Percentiles rank a stretch among this genome's conserved stretches.
Conservation (phyloP, 192 early-diverging fungal genomes). For the Podila epigama region DNA sequence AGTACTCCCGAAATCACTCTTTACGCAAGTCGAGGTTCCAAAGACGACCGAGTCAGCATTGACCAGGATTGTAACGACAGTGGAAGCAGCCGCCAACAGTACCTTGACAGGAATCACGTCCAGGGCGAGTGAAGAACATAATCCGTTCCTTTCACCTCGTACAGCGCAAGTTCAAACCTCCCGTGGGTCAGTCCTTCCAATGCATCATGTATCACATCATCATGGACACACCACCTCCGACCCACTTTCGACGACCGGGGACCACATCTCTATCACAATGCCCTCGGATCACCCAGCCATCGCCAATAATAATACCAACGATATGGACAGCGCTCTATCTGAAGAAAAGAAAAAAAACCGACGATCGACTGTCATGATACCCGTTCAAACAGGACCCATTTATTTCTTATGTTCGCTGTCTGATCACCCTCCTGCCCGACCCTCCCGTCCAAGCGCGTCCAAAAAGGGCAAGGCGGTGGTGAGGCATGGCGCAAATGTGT, state of each 20-base stretch:
- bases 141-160: neutral
- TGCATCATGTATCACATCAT: conserved; percentile 10
- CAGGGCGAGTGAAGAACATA: conserved; percentile 17
- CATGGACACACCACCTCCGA: conserved; percentile 13
- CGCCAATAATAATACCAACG: conserved; percentile 18
- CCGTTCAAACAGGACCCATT: conserved; percentile 54
- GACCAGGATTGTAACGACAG: conserved; percentile 24
- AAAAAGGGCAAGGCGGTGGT: conserved; percentile 37
- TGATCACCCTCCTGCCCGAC: conserved; percentile 47
- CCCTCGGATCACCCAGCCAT: neutral
- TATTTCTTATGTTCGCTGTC: conserved; percentile 63
- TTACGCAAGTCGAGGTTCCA: conserved; percentile 20
- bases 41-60: conserved; percentile 26
- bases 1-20: conserved; percentile 36
- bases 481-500: no score
- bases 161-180: conserved; percentile 19
- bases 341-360: neutral
- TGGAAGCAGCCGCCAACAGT: conserved; percentile 34
- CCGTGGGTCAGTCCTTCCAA: conserved; percentile 25
- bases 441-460: conserved; percentile 10
- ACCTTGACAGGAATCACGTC: conserved; percentile 34
- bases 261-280: conserved; percentile 17
- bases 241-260: neutral
- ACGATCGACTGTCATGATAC: conserved; percentile 28
- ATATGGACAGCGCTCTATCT: conserved; percentile 10